These are phyloP conservation scores for Lactuca saligna DNA, from an alignment of 129 eudicot species.

Conservation along the genomic window DNA sequence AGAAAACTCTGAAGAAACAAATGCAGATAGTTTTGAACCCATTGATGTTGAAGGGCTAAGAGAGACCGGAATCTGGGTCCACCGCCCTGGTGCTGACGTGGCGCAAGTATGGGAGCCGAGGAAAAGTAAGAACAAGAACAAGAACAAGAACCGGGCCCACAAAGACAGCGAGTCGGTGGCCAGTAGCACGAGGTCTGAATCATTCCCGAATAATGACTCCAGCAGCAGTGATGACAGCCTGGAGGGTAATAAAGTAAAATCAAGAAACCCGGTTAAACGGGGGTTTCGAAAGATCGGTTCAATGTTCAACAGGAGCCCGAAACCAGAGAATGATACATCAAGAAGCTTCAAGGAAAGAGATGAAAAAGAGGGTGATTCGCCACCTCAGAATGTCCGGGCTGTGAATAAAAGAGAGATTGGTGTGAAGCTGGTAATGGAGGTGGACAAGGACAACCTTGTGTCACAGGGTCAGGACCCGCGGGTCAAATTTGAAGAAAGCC, in stretches of 20 bases:
- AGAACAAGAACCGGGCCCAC: conserved; percentile 49
- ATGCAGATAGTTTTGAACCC: conserved; percentile 58
- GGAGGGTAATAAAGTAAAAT: conserved; percentile 41
- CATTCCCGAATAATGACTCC: conserved; percentile 35
- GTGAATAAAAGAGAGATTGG: conserved; percentile 45
- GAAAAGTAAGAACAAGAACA: conserved; percentile 69
- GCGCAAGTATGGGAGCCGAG: conserved; percentile 85
- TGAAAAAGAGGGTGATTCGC: conserved; percentile 40
- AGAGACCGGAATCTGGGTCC: conserved; percentile 88
- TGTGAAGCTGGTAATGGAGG: conserved; percentile 60
- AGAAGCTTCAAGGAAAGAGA: conserved; percentile 15
- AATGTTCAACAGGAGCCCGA: conserved; percentile 47
- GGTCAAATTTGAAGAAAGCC: conserved; percentile 38
- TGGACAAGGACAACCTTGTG: conserved; percentile 7
- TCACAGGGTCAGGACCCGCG: conserved; percentile 29
- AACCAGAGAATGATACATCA: conserved; percentile 35
- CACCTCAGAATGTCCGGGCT: conserved; percentile 48
- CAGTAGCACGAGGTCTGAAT: conserved; percentile 32
- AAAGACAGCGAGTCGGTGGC: conserved; percentile 32
- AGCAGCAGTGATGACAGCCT: conserved; percentile 56
- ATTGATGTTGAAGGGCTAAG: conserved; percentile 66
- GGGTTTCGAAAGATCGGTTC: conserved; percentile 61
- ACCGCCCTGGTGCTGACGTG: conserved; percentile 75
- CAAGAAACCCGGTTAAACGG: conserved; percentile 38
- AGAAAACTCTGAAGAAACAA: conserved; percentile 1